Evolutionary conservation across 441 rosid species (phyloP), one percentile per base, ranked within the genome.

Genomic region (Croton laevigatus): DNA sequence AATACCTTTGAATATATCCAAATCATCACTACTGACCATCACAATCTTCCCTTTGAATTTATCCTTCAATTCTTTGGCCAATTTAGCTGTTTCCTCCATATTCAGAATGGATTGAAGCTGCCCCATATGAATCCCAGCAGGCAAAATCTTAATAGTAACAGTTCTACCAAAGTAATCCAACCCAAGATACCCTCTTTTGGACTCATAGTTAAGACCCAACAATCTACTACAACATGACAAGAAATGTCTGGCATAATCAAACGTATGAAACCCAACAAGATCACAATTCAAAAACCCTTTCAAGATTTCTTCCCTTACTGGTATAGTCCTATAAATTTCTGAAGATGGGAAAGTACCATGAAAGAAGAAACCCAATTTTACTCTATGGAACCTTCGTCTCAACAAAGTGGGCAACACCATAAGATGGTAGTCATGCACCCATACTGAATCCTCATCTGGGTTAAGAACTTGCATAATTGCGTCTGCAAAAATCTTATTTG

Each of bases 161-260:
- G 88, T 87, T 74, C 95, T 83, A 20, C 97, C 97, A 57, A 66
- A 87, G 70, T 91, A 91, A 12, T 91, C 97, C 34, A 91, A 69
- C 53, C 93, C 91, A 83, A 89, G 88, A 86, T 87, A 82, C 55
- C 97, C 97, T 76, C 97, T 85, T 58, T 88, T 89, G 9, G 91
- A 91, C 77, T 82, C 89, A 42, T 86, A 91, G 75, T 89, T 88
- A 19, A 91, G 76, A 11, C 97, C 97, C 69, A 91, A 54, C 89
- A 91, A 84, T 78, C 96, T 82, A 52, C 96, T 86, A 45, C 97
- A 91, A 57, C 91, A 89, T 3, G 97, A 84, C 81, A 91, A 70
- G 84, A 91, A 91, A 80, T 91, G 96, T 67, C 96, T 83, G 0
- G 97, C 97, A 73, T 91, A 91, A 81, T 91, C 97, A 53, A 87